phyloP scores from a whole-genome alignment of 495 filamentous ascomycete genomes.

The Penicillium riverlandense region DNA sequence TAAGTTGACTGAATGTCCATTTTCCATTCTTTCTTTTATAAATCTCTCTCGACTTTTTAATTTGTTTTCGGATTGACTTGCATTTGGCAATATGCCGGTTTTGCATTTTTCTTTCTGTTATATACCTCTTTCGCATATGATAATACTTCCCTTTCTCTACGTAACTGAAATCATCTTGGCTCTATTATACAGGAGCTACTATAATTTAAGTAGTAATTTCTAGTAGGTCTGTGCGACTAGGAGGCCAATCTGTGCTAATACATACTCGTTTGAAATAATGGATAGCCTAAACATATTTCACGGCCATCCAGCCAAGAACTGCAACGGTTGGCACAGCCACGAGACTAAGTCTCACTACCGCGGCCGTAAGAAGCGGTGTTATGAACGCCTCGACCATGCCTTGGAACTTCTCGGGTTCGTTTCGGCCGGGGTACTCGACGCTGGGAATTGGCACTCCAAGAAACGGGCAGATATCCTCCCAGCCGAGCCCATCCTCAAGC shows the following conservation, averaged over 20 bases:
- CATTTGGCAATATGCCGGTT: too few species aligned
- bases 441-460: constrained; percentile 13
- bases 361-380: constrained; percentile 4
- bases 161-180: too few species aligned
- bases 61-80: too few species aligned
- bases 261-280: too few species aligned
- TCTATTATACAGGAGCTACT: too few species aligned
- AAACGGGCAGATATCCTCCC: constrained; percentile 22
- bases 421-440: constrained; percentile 14
- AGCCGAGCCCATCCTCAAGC: constrained; percentile 15
- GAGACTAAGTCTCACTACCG: constrained; percentile 5
- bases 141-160: too few species aligned
- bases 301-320: constrained; percentile 4
- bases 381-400: constrained; percentile 4
- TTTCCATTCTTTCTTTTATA: not conserved
- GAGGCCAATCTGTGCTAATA: too few species aligned
- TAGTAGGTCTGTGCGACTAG: too few species aligned
- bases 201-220: too few species aligned
- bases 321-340: constrained; percentile 6
- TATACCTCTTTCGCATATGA: too few species aligned
- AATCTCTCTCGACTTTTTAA: constrained; percentile 1
- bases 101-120: too few species aligned
- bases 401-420: constrained; percentile 19
- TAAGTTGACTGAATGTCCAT: not conserved
- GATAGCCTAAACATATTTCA: constrained; percentile 3